Conservation (phyloP, 495 filamentous ascomycete genomes). For the Penicillium ucsense region DNA sequence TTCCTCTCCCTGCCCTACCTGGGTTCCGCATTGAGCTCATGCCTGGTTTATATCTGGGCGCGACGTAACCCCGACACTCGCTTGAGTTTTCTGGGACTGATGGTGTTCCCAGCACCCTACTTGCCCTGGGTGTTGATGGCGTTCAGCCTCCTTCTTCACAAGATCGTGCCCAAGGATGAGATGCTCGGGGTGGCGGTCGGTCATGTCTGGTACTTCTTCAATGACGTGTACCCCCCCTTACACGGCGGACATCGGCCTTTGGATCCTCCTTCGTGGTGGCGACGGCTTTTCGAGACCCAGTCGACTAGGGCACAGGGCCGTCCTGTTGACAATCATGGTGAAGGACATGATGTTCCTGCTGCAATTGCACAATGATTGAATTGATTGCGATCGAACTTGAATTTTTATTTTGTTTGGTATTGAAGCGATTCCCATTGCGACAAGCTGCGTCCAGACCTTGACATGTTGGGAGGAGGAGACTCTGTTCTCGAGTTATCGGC, state of each 20-base stretch:
- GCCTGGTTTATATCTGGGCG: conserved; percentile 97
- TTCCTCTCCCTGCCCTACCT: conserved; percentile 81
- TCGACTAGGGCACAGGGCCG: conserved; percentile 11
- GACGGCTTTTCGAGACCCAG: conserved; percentile 61
- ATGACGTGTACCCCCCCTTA: conserved; percentile 87
- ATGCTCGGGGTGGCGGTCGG: conserved; percentile 87
- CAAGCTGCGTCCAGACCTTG: too few relatives aligned
- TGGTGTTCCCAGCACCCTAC: conserved; percentile 90
- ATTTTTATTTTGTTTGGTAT: too few relatives aligned
- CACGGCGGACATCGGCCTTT: conserved; percentile 77
- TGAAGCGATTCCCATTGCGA: too few relatives aligned
- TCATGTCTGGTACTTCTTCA: conserved; percentile 98
- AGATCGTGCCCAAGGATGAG: conserved; percentile 86
- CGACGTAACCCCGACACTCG: conserved; percentile 85
- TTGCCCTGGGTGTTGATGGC: conserved; percentile 94
- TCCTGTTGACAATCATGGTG: conserved; percentile 19
- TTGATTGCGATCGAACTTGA: too few relatives aligned
- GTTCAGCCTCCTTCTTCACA: conserved; percentile 78
- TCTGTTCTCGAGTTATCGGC: too few relatives aligned
- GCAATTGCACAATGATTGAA: conserved; percentile 18
- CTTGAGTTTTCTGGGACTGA: conserved; percentile 79
- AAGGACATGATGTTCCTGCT: conserved; percentile 30
- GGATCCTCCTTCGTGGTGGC: conserved; percentile 89
- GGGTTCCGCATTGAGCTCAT: conserved; percentile 79
- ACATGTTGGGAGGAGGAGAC: too few relatives aligned